Conservation (phyloP, 2,329 filamentous ascomycete species). For the Stemphylium vesicarium region DNA sequence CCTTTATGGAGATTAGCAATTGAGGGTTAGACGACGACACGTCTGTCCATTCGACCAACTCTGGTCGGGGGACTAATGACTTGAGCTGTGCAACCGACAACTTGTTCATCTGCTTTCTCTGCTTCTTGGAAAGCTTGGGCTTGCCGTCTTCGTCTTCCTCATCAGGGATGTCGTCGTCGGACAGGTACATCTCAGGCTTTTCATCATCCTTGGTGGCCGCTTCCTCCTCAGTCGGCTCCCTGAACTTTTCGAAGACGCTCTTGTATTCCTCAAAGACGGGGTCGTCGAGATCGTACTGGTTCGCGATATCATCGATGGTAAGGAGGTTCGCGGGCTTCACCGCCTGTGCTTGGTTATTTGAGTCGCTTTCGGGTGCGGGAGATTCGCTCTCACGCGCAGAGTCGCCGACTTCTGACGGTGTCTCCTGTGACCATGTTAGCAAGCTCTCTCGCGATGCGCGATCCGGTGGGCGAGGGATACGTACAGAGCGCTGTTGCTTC, state of each 20-base stretch:
- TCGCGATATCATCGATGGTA: constrained; percentile 44
- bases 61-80: constrained; percentile 85
- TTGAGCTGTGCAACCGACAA: constrained; percentile 95
- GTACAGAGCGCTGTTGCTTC: constrained; percentile 80
- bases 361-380: constrained; percentile 40
- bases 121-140: constrained; percentile 88
- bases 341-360: constrained; percentile 44
- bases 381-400: constrained; percentile 49
- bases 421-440: constrained; percentile 42
- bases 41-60: constrained; percentile 98
- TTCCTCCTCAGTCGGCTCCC: constrained; percentile 63
- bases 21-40: constrained; percentile 88
- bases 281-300: constrained; percentile 69
- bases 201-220: constrained; percentile 60
- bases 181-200: constrained; percentile 84
- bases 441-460: constrained; percentile 1
- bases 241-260: constrained; percentile 80
- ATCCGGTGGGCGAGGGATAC: constrained; percentile 8
- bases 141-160: constrained; percentile 77
- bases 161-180: constrained; percentile 83
- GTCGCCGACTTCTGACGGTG: constrained; percentile 39
- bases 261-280: constrained; percentile 85
- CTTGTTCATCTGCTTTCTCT: constrained; percentile 88
- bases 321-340: constrained; percentile 56
- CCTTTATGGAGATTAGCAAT: constrained; percentile 91